Evolutionary conservation across 495 filamentous ascomycete species (phyloP).

Genomic region (Xylaria longipes): DNA sequence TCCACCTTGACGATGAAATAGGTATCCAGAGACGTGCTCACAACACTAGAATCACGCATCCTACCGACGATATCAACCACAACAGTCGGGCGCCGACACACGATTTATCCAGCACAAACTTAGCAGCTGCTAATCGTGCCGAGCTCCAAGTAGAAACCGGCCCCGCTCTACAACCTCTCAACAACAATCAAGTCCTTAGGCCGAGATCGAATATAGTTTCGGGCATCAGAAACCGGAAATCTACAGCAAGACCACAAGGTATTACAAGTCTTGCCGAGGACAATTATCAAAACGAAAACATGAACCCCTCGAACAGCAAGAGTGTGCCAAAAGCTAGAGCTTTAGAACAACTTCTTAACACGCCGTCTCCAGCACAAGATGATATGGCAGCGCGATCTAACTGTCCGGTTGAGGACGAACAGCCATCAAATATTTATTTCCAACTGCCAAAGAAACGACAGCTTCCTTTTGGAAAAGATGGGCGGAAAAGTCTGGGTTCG

Average conservation of each 20-base stretch:
- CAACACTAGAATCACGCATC: not conserved
- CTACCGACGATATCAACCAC: not conserved
- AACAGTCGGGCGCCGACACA: not conserved
- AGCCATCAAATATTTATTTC: constrained; percentile 28
- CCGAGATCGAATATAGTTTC: not conserved
- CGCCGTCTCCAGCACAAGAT: constrained; percentile 32
- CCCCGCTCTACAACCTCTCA: constrained; percentile 11
- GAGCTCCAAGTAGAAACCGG: not conserved
- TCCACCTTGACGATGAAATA: not conserved
- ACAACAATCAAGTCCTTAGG: constrained; percentile 21
- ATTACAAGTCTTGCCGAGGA: constrained; percentile 29
- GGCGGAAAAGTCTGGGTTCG: constrained; percentile 4
- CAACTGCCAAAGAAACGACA: constrained; percentile 31
- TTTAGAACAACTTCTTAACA: constrained; percentile 31
- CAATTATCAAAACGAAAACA: constrained; percentile 19
- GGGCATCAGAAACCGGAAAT: not conserved
- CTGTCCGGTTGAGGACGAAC: not conserved
- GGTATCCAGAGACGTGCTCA: not conserved
- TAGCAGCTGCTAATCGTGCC: not conserved
- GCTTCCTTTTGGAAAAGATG: constrained; percentile 27
- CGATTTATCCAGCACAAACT: not conserved
- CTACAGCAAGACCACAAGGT: constrained; percentile 5
- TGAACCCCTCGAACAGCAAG: constrained; percentile 1
- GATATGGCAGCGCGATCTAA: constrained; percentile 9
- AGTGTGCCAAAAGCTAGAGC: constrained; percentile 18